Percentiles rank a stretch among this genome's conserved stretches.
phyloP scores from a whole-genome alignment of 2,329 filamentous ascomycete genomes.

The Talaromyces amestolkiae region DNA sequence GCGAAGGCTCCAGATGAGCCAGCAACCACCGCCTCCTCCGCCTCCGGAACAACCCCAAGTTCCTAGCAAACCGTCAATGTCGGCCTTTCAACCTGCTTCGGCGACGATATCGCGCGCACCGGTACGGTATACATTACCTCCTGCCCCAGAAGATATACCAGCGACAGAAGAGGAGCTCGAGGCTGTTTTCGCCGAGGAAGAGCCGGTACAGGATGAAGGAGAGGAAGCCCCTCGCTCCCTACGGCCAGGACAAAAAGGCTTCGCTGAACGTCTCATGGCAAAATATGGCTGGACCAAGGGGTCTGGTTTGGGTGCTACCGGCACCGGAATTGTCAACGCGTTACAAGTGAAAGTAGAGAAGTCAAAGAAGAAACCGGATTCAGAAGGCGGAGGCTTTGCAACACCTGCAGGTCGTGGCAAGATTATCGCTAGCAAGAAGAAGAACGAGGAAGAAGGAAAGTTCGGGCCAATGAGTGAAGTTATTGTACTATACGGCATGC shows the following conservation, averaged over 20 bases:
- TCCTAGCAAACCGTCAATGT: conserved; percentile 37
- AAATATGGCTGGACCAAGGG: conserved; percentile 95
- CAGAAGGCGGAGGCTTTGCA: conserved; percentile 74
- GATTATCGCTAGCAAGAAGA: conserved; percentile 74
- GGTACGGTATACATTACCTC: conserved; percentile 65
- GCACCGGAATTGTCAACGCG: conserved; percentile 79
- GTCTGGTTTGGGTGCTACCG: conserved; percentile 77
- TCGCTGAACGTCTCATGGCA: conserved; percentile 82
- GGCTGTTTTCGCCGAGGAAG: conserved; percentile 43
- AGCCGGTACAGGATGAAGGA: conserved; percentile 37
- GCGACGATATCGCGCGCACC: conserved; percentile 73
- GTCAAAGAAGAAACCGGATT: conserved; percentile 72
- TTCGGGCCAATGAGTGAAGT: conserved; percentile 78
- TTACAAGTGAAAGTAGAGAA: conserved; percentile 83
- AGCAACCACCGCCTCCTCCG: conserved; percentile 28
- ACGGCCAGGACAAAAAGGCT: conserved; percentile 76
- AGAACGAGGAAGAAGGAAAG: conserved; percentile 51
- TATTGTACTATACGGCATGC: conserved; percentile 78
- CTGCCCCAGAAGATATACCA: conserved; percentile 52
- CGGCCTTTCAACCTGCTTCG: conserved; percentile 41
- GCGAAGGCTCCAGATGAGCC: conserved; percentile 59
- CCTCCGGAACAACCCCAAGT: conserved; percentile 27
- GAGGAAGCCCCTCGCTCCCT: conserved; percentile 54
- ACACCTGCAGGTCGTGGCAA: conserved; percentile 68
- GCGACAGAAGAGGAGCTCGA: conserved; percentile 54